These are phyloP conservation scores for Colletotrichum neosansevieriae DNA, from an alignment of 2,329 filamentous ascomycete genomes.

Conservation along the genomic window DNA sequence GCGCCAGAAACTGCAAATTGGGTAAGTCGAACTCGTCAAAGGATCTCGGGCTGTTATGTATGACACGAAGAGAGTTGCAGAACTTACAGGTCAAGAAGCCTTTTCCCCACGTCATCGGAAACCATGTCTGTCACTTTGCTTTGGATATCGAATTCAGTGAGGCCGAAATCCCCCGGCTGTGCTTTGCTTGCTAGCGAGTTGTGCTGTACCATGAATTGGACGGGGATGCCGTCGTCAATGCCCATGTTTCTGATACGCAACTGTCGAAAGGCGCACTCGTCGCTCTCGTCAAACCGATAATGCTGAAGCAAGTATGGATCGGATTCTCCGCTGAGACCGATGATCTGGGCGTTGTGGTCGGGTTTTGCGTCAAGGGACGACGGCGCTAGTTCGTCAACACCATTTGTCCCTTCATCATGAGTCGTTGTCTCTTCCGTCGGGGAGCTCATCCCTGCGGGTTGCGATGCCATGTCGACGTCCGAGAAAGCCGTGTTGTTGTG, in stretches of 20 bases:
- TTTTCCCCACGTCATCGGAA: constrained; percentile 19
- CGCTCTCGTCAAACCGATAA: constrained; percentile 26
- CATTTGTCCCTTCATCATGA: background rate
- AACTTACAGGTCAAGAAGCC: constrained; percentile 25
- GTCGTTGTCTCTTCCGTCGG: constrained; percentile 2
- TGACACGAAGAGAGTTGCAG: background rate
- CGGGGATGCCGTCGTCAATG: constrained; percentile 16
- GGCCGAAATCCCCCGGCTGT: constrained; percentile 7
- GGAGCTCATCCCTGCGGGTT: background rate
- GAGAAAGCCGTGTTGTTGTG: background rate
- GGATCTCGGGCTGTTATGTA: no score
- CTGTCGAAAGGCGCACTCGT: constrained; percentile 30
- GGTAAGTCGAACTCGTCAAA: background rate
- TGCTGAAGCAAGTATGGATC: constrained; percentile 27
- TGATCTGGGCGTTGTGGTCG: constrained; percentile 28
- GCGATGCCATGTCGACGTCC: background rate
- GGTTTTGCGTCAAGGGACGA: constrained; percentile 12
- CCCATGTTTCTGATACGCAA: constrained; percentile 30
- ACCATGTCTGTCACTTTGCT: constrained; percentile 13
- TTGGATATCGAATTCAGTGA: constrained; percentile 11
- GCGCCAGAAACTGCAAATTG: constrained; percentile 12
- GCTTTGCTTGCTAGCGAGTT: constrained; percentile 30
- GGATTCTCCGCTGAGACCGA: constrained; percentile 33
- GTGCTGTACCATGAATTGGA: constrained; percentile 32
- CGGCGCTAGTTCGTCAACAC: background rate